Percentiles rank a stretch among this genome's conserved stretches.
These are phyloP conservation scores for Dipteronia dyeriana DNA, from an alignment of 345 rosid species.

Conservation along the genomic window DNA sequence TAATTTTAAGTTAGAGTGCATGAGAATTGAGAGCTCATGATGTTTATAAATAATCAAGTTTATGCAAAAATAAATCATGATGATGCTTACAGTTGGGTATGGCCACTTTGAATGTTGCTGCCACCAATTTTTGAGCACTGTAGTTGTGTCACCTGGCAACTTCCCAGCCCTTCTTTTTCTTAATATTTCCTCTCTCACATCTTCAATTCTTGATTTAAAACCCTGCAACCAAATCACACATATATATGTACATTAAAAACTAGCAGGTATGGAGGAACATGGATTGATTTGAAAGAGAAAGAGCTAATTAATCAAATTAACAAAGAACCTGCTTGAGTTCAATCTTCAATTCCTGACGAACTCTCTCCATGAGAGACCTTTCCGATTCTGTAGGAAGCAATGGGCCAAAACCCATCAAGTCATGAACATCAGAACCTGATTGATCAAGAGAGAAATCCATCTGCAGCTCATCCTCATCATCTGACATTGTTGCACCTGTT, in stretches of 20 bases:
- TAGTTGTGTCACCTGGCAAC: constrained; percentile 94
- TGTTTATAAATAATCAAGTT: too few species aligned
- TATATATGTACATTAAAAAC: neutral
- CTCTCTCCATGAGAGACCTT: constrained; percentile 98
- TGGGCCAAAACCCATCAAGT: constrained; percentile 92
- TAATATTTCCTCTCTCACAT: constrained; percentile 94
- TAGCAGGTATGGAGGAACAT: neutral
- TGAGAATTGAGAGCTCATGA: too few species aligned
- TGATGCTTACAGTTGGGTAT: constrained; percentile 81
- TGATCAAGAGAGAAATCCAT: constrained; percentile 83
- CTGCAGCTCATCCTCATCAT: constrained; percentile 88
- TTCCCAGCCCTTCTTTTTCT: constrained; percentile 97
- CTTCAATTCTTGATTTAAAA: constrained; percentile 90
- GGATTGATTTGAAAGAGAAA: neutral
- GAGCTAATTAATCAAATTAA: too few species aligned
- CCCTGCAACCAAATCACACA: constrained; percentile 45
- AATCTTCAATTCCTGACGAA: constrained; percentile 90
- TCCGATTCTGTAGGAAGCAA: constrained; percentile 93
- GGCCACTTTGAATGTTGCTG: constrained; percentile 99
- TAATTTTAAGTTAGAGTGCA: too few species aligned
- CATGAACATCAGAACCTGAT: constrained; percentile 58
- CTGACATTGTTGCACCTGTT: constrained; percentile 93
- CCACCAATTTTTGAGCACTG: constrained; percentile 96
- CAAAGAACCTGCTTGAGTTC: constrained; percentile 82
- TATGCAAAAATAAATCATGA: too few species aligned